Evolutionary conservation across 495 filamentous ascomycete species (phyloP).

Genomic region (Trichoderma gamsii): DNA sequence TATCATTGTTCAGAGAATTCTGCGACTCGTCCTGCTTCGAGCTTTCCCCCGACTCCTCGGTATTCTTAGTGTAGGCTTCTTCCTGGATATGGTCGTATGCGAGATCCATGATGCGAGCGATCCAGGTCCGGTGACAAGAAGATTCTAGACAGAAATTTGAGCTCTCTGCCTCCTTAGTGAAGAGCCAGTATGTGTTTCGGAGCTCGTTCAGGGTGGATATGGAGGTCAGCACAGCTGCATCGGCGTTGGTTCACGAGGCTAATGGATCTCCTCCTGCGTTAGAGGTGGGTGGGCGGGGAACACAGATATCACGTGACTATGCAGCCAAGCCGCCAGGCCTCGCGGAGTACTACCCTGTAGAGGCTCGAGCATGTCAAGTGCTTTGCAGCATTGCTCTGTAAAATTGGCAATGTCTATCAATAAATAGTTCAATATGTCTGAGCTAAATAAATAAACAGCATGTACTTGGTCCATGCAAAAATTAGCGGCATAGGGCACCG

Average conservation of each 20-base stretch:
- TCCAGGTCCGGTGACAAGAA: too few relatives aligned
- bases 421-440: too few relatives aligned
- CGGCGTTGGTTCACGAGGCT: constrained; percentile 1
- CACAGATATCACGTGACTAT: constrained; percentile 1
- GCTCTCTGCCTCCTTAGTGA: not conserved
- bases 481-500: too few relatives aligned
- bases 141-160: not conserved
- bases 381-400: too few relatives aligned
- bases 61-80: constrained; percentile 61
- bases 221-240: constrained; percentile 9
- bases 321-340: not conserved
- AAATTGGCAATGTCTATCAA: too few relatives aligned
- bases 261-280: constrained; percentile 18
- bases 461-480: too few relatives aligned
- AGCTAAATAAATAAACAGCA: too few relatives aligned
- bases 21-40: constrained; percentile 46
- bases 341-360: not conserved
- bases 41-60: constrained; percentile 35
- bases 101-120: constrained; percentile 67
- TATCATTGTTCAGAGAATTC: constrained; percentile 71
- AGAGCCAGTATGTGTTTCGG: not conserved
- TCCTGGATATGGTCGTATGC: constrained; percentile 97
- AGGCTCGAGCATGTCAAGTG: too few relatives aligned
- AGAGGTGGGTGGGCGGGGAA: constrained; percentile 20
- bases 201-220: constrained; percentile 18